Percentiles rank a stretch among this genome's conserved stretches.
Conservation (phyloP, 2,329 filamentous ascomycete genomes). For the Ceratocystis alfenasii region DNA sequence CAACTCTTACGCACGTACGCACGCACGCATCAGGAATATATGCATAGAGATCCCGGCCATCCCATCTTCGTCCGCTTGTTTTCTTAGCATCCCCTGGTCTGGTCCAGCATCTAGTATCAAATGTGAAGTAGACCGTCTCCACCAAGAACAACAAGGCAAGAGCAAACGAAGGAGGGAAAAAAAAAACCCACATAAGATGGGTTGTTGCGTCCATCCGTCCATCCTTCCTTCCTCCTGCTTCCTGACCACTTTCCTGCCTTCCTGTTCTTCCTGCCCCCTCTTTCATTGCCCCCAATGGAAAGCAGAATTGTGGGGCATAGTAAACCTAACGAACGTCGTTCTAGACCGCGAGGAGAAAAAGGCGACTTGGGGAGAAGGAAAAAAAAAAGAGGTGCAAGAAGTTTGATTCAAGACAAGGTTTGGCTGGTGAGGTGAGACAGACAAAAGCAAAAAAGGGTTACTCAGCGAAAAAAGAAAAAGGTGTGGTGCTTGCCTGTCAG, state of each 20-base stretch:
- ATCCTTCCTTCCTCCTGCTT: not conserved
- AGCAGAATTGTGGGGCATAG: not conserved
- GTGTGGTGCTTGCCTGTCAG: not conserved
- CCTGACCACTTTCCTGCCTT: not conserved
- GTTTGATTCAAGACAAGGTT: not conserved
- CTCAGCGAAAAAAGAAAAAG: no score
- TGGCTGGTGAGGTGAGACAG: not conserved
- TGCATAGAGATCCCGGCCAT: not conserved
- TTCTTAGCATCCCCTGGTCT: no score
- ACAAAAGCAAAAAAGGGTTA: no score
- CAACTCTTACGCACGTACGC: not conserved
- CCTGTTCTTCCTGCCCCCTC: not conserved
- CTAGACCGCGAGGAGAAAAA: not conserved
- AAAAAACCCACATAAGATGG: not conserved
- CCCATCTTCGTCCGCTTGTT: no score
- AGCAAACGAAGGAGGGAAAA: not conserved
- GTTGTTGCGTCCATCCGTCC: not conserved
- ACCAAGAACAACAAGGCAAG: not conserved
- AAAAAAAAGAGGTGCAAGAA: no score
- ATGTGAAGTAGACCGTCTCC: no score
- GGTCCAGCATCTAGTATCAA: no score
- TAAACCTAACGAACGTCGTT: not conserved
- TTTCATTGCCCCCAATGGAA: not conserved
- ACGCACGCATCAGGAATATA: not conserved
- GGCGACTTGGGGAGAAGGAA: no score